phyloP scores from a whole-genome alignment of 164 flowering plant species.

The Kingdonia uniflora region DNA sequence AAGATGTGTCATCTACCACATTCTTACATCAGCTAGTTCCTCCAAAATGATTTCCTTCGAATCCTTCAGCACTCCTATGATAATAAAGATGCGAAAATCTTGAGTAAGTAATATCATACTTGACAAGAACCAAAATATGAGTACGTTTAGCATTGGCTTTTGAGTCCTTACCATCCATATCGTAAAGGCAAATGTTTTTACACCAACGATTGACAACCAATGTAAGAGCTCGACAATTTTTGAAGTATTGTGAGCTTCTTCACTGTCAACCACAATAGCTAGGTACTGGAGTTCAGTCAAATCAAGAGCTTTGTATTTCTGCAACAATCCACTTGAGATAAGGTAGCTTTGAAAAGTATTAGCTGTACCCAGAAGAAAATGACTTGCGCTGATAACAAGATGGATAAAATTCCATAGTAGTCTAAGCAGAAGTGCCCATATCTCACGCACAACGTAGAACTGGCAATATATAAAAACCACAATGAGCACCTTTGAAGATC shows the following conservation, averaged over 20 bases:
- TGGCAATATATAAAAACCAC: slow-evolving; percentile 16
- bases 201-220: slow-evolving; percentile 57
- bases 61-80: slow-evolving; percentile 69
- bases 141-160: too few species aligned
- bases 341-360: slow-evolving; percentile 33
- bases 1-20: slow-evolving; percentile 29
- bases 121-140: too few species aligned
- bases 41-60: slow-evolving; percentile 44
- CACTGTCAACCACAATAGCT: slow-evolving; percentile 79
- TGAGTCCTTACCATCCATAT: slow-evolving; percentile 51
- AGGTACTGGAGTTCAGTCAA: slow-evolving; percentile 43
- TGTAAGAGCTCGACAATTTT: slow-evolving; percentile 48
- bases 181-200: slow-evolving; percentile 70
- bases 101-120: neutral
- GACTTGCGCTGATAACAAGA: slow-evolving; percentile 33
- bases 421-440: slow-evolving; percentile 12
- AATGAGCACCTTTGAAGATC: slow-evolving; percentile 7
- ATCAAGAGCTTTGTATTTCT: slow-evolving; percentile 31
- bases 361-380: slow-evolving; percentile 19
- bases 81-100: neutral
- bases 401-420: slow-evolving; percentile 53
- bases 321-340: slow-evolving; percentile 36
- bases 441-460: slow-evolving; percentile 5
- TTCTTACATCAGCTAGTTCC: slow-evolving; percentile 24
- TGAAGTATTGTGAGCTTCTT: slow-evolving; percentile 52